phyloP scores from a whole-genome alignment of 148 eudicot genomes.

The Camellia japonica region DNA sequence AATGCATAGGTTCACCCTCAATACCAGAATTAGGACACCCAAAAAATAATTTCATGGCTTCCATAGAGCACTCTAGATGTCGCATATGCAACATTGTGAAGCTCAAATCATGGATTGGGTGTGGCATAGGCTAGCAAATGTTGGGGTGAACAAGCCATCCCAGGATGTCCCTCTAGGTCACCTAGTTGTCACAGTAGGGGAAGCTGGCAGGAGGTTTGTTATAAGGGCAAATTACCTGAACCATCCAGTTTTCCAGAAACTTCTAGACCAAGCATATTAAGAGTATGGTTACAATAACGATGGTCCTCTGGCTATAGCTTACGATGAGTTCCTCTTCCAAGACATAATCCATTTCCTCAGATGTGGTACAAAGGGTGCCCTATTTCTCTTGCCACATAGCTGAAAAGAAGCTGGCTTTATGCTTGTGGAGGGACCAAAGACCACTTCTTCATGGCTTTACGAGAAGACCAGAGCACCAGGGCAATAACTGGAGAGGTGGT shows the following conservation, averaged over 20 bases:
- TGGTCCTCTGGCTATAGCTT: constrained; percentile 8
- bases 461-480: background rate
- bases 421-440: background rate
- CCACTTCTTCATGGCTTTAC: background rate
- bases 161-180: background rate
- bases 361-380: too few relatives aligned
- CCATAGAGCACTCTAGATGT: background rate
- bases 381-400: too few relatives aligned
- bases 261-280: background rate
- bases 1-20: background rate
- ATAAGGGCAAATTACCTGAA: constrained; percentile 12
- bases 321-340: background rate
- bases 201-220: constrained; percentile 4
- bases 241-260: constrained; percentile 14
- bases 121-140: too few relatives aligned
- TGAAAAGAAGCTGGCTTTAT: background rate
- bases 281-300: background rate
- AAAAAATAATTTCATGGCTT: background rate
- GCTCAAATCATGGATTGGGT: background rate
- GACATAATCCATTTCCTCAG: too few relatives aligned
- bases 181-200: constrained; percentile 10
- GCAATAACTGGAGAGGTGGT: background rate
- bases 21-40: background rate
- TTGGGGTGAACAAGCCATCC: too few relatives aligned
- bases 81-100: background rate